Percentiles rank a stretch among this genome's conserved stretches.
Evolutionary conservation across 2,329 filamentous ascomycete genomes (phyloP).

Genomic region (Magnaporthiopsis rhizophila): DNA sequence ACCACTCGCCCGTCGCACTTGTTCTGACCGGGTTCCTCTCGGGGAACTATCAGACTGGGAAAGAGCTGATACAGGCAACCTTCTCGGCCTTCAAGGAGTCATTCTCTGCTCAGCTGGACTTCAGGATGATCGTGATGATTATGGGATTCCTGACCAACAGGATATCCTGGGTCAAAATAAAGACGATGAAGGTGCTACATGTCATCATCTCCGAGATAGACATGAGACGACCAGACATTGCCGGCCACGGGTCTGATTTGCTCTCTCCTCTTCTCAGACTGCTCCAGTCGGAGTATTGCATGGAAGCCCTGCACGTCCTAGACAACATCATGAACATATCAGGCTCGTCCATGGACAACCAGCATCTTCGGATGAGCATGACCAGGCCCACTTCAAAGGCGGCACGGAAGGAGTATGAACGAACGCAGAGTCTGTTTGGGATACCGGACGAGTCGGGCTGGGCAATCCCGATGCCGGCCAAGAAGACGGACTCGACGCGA

Average conservation of each 20-base stretch:
- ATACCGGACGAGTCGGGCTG: constrained; percentile 94
- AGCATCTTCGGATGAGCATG: constrained; percentile 98
- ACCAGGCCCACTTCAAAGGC: constrained; percentile 77
- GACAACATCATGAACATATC: constrained; percentile 96
- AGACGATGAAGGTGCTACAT: constrained; percentile 85
- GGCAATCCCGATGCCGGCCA: constrained; percentile 89
- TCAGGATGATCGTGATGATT: constrained; percentile 78
- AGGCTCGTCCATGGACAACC: constrained; percentile 83
- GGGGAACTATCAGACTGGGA: constrained; percentile 55
- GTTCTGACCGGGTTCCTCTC: constrained; percentile 64
- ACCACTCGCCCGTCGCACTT: constrained; percentile 57
- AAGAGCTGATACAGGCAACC: constrained; percentile 60
- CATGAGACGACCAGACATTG: constrained; percentile 85
- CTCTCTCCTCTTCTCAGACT: constrained; percentile 87
- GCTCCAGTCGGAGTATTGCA: constrained; percentile 87
- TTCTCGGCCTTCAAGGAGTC: constrained; percentile 66
- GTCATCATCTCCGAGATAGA: constrained; percentile 83
- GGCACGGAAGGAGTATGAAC: constrained; percentile 88
- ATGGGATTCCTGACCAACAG: constrained; percentile 88
- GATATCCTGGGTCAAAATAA: constrained; percentile 80
- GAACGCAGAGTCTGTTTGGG: constrained; percentile 88
- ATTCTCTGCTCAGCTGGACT: constrained; percentile 77
- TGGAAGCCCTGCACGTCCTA: constrained; percentile 82
- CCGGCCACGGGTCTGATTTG: constrained; percentile 84
- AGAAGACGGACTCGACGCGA: constrained; percentile 78